Base-by-base conservation (phyloP, 1,284 basidiomycete genomes). In the Ceratobasidium theobromae region DNA sequence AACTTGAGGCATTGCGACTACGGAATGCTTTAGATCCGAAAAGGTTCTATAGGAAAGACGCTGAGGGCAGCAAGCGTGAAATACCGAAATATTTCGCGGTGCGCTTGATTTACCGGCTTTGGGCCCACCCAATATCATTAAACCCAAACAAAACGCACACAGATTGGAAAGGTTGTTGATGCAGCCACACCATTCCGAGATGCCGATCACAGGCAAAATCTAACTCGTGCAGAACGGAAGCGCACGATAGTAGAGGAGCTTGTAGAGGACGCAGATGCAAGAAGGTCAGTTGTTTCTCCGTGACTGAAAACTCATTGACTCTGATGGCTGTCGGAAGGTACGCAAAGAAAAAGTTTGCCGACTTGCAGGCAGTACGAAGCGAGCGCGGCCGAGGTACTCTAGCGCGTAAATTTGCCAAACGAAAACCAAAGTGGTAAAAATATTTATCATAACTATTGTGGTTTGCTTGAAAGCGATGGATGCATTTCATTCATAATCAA, bases 21-120 rank as follows among this genome's bases (percentile, higher is more conserved):
- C 86, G 91, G 52, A 96, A 96, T 74, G 89, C 95, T 66, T 83
- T 99, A 35, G 96, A 99, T 74, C 95, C 96, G 5, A 99, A 98
- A 77, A 83, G 95, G 33, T 98, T 98, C 80, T 95, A 98, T 80
- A 79, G 84, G 66, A 91, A 88, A 73, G 90, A 92, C 55, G 85
- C 87, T 65, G 88, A 88, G 3, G 89, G 95, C 80, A 85, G 91
- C 73, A 91, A 86, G 73, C 93, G 89, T 77, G 87, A 88, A 69
- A 79, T 95, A 25, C 95, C 89, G 12, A 95, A 95, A 76, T 87
- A 88, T 72, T 96, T 97, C 77, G 91, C 92, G 27, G 93, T 95
- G 76, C 72, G 85, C 79, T 25, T 23, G 66, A 45, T 54, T 67
- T n/a, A n/a, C n/a, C n/a, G n/a, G n/a, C n/a, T n/a, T n/a, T n/a